phyloP scores from a whole-genome alignment of 306 rosid genomes.

The Castanea sativa region DNA sequence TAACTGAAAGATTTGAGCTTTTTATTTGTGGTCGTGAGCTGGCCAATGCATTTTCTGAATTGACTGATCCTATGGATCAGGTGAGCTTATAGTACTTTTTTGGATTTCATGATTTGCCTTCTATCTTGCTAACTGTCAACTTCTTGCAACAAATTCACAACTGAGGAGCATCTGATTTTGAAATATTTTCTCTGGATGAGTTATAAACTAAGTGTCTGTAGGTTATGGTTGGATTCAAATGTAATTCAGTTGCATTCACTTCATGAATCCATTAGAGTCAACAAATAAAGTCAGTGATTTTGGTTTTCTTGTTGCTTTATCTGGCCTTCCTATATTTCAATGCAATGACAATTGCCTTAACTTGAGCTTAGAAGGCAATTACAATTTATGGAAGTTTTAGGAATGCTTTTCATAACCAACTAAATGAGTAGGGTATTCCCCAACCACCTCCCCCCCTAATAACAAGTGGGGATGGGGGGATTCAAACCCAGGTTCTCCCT shows the following conservation, averaged over 20 bases:
- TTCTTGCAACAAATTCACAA: not conserved
- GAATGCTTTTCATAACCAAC: too few species aligned
- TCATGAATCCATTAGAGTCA: not conserved
- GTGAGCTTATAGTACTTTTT: slow-evolving; percentile 34
- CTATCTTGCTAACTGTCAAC: not conserved
- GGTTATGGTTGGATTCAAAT: not conserved
- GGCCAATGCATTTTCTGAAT: slow-evolving; percentile 95
- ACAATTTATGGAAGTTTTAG: too few species aligned
- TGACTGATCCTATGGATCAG: slow-evolving; percentile 98
- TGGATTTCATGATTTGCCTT: slow-evolving; percentile 1
- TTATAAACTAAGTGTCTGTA: not conserved
- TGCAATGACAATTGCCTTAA: too few species aligned
- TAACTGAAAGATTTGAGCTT: slow-evolving; percentile 95
- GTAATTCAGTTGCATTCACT: not conserved
- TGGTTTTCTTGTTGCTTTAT: not conserved
- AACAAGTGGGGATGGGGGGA: too few species aligned
- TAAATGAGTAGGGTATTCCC: too few species aligned
- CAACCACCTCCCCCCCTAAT: too few species aligned
- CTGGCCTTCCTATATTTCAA: not conserved
- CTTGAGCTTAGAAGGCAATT: too few species aligned
- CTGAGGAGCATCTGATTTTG: not conserved
- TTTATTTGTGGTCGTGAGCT: slow-evolving; percentile 96
- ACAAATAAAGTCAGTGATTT: not conserved
- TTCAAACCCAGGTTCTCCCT: too few species aligned
- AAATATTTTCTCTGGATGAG: not conserved